Evolutionary conservation across 2,329 filamentous ascomycete species (phyloP).

Genomic region (Neofusicoccum sp.): DNA sequence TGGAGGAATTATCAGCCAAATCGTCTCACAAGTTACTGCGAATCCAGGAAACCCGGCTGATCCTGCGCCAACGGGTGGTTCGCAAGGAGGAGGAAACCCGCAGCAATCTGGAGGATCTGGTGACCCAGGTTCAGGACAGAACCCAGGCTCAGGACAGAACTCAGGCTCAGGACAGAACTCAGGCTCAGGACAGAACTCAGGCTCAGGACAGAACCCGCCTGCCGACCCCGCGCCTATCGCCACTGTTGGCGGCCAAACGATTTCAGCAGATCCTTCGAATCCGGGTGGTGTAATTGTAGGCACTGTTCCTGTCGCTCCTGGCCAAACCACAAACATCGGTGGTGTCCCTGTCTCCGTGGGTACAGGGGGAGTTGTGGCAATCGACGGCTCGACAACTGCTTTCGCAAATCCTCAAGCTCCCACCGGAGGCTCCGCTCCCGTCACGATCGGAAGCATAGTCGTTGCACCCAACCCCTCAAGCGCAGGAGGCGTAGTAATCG

Average conservation of each 20-base stretch:
- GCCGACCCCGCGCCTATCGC: neutral
- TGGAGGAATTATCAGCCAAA: conserved; percentile 4
- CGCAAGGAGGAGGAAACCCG: no score
- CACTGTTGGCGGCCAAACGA: neutral
- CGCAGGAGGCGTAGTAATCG: conserved; percentile 24
- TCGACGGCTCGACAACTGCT: no score
- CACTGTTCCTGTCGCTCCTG: neutral
- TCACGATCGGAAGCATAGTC: neutral
- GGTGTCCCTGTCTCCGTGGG: neutral
- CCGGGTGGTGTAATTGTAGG: neutral
- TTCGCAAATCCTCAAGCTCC: no score
- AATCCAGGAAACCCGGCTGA: neutral
- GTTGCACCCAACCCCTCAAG: neutral
- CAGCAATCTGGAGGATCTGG: no score
- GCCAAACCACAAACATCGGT: neutral
- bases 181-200: no score
- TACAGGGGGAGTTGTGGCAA: neutral
- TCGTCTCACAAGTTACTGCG: neutral
- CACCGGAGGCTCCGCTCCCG: no score
- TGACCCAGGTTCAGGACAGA: no score
- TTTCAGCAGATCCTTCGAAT: neutral
- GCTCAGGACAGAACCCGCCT: neutral
- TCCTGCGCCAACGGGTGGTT: no score
- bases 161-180: no score
- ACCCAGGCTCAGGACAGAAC: no score